Evolutionary conservation across 345 rosid genomes (phyloP).

Genomic region (Gossypioides kirkii): DNA sequence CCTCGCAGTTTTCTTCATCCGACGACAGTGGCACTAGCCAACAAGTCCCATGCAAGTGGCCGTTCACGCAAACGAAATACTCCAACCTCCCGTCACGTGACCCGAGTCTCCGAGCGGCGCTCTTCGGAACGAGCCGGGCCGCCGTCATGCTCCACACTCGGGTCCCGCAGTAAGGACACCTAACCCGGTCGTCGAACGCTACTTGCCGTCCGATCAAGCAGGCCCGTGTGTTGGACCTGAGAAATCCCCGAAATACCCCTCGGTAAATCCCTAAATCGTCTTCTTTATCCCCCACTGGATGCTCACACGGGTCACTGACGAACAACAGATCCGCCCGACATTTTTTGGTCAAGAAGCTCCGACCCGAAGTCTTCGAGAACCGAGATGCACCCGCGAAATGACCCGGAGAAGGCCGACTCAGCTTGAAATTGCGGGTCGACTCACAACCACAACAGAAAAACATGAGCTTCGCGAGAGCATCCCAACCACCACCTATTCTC

Average conservation of each 20-base stretch:
- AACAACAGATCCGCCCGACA: background rate
- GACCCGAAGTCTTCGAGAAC: slow-evolving; percentile 2
- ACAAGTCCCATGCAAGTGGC: background rate
- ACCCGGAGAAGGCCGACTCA: background rate
- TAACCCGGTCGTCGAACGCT: background rate
- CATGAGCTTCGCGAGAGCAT: background rate
- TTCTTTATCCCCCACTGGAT: background rate
- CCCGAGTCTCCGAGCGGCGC: background rate
- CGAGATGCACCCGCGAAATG: background rate
- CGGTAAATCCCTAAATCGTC: background rate
- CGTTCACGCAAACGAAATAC: background rate
- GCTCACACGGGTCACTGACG: background rate
- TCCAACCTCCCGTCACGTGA: background rate
- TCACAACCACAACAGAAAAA: background rate
- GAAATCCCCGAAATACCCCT: background rate
- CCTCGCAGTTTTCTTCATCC: background rate
- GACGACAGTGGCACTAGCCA: slow-evolving; percentile 1
- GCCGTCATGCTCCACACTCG: slow-evolving; percentile 1
- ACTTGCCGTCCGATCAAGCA: background rate
- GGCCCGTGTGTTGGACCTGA: background rate
- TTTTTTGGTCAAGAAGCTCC: background rate
- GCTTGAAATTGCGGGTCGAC: background rate
- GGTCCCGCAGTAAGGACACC: background rate
- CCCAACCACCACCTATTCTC: background rate
- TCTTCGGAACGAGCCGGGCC: slow-evolving; percentile 1